Conservation (phyloP, 148 eudicot species). For the Rhododendron molle region DNA sequence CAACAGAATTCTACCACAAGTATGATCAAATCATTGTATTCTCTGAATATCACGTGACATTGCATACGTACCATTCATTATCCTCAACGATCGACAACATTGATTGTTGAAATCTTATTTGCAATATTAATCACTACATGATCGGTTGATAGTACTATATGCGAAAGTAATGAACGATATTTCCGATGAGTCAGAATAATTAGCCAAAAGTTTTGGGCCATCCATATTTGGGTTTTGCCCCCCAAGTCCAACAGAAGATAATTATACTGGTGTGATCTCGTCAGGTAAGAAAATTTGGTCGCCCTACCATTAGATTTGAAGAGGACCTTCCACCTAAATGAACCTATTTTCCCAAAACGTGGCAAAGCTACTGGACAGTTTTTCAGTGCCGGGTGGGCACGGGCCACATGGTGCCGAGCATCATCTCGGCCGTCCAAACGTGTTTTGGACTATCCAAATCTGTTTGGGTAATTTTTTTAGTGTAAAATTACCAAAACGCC, state of each 20-base stretch:
- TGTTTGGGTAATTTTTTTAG: too few relatives aligned
- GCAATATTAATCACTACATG: neutral
- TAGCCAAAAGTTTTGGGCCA: neutral
- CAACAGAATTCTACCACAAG: neutral
- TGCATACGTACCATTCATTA: neutral
- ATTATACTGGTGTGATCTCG: neutral
- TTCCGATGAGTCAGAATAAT: neutral
- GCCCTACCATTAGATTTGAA: conserved; percentile 5
- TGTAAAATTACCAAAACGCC: too few relatives aligned
- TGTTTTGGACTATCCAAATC: too few relatives aligned
- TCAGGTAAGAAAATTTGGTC: neutral
- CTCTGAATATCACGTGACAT: neutral
- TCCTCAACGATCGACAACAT: neutral
- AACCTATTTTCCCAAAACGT: neutral
- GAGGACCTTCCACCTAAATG: neutral
- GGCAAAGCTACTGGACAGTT: neutral
- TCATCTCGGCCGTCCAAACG: too few relatives aligned
- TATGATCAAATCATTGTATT: neutral
- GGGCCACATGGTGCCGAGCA: too few relatives aligned
- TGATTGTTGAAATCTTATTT: neutral
- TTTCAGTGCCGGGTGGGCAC: too few relatives aligned
- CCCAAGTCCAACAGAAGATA: neutral
- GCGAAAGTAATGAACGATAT: neutral
- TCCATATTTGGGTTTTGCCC: neutral
- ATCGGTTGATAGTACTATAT: neutral